Evolutionary conservation across 805 yeast species (phyloP).

Genomic region (Saccharomyces kudriavzevii): DNA sequence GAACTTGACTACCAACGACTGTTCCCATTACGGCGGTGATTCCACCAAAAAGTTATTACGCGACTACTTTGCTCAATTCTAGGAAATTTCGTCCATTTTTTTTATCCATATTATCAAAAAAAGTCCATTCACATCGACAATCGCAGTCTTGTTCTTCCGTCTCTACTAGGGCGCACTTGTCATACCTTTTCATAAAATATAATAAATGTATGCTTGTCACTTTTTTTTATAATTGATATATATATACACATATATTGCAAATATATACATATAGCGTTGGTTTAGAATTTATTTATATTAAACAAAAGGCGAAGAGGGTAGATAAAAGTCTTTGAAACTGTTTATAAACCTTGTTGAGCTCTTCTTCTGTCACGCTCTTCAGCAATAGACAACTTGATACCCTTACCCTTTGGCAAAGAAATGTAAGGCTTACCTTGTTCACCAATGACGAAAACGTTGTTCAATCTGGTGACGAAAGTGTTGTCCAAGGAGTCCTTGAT

Average conservation of each 20-base stretch:
- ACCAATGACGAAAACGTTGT: conserved; percentile 91
- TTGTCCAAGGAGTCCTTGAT: conserved; percentile 90
- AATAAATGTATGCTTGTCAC: background rate
- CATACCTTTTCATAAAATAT: background rate
- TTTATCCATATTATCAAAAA: conserved; percentile 1
- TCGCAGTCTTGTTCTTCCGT: background rate
- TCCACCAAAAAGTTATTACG: conserved; percentile 40
- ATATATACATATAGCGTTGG: background rate
- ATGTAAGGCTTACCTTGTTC: conserved; percentile 92
- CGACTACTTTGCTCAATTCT: conserved; percentile 18
- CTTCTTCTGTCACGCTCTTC: conserved; percentile 99
- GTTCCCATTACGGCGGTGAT: conserved; percentile 33
- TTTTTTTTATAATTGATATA: background rate
- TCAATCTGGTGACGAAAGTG: conserved; percentile 90
- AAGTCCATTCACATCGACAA: background rate
- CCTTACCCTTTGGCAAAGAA: conserved; percentile 98
- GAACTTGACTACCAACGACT: conserved; percentile 31
- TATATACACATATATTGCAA: background rate
- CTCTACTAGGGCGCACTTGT: background rate
- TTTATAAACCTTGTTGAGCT: conserved; percentile 60
- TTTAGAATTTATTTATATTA: background rate
- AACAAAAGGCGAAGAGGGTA: background rate
- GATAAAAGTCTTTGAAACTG: background rate
- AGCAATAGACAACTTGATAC: conserved; percentile 90
- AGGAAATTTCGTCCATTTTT: conserved; percentile 8